Evolutionary conservation across 2,329 filamentous ascomycete species (phyloP).

Genomic region (Cyanodermella asteris): DNA sequence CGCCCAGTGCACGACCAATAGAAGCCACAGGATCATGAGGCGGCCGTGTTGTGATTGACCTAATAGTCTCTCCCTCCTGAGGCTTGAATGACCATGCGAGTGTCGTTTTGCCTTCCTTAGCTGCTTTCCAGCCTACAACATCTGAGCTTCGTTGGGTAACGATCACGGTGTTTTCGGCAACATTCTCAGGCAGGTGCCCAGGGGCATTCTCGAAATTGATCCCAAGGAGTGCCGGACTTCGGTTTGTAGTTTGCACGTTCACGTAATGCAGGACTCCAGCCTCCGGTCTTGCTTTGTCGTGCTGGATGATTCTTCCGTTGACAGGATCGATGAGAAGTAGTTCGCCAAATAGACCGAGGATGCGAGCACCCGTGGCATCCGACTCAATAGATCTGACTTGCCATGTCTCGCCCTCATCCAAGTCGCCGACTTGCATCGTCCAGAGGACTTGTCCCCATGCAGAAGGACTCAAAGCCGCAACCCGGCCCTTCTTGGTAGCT

Average conservation of each 20-base stretch:
- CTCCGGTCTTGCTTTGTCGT: too few species aligned
- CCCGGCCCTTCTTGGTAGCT: slow-evolving; percentile 54
- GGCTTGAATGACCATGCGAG: slow-evolving; percentile 55
- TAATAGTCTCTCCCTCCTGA: slow-evolving; percentile 42
- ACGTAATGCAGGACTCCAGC: too few species aligned
- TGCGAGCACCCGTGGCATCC: slow-evolving; percentile 35
- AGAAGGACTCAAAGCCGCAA: slow-evolving; percentile 61
- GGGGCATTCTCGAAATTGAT: too few species aligned
- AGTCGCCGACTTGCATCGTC: slow-evolving; percentile 43
- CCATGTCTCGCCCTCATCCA: slow-evolving; percentile 34
- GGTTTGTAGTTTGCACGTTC: too few species aligned
- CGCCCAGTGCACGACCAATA: slow-evolving; percentile 79
- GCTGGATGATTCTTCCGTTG: slow-evolving; percentile 18
- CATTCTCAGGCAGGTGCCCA: too few species aligned
- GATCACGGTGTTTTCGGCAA: too few species aligned
- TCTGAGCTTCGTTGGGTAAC: slow-evolving; percentile 7
- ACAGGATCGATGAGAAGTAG: slow-evolving; percentile 29
- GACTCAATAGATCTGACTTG: slow-evolving; percentile 46
- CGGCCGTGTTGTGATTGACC: slow-evolving; percentile 44
- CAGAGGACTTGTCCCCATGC: slow-evolving; percentile 55
- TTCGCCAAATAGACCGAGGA: slow-evolving; percentile 40
- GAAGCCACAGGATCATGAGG: slow-evolving; percentile 75
- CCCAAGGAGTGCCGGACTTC: too few species aligned
- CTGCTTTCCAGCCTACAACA: slow-evolving; percentile 21
- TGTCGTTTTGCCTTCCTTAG: slow-evolving; percentile 12